These are phyloP conservation scores for Canna indica DNA, from an alignment of 176 grass and related monocot species.

Conservation along the genomic window DNA sequence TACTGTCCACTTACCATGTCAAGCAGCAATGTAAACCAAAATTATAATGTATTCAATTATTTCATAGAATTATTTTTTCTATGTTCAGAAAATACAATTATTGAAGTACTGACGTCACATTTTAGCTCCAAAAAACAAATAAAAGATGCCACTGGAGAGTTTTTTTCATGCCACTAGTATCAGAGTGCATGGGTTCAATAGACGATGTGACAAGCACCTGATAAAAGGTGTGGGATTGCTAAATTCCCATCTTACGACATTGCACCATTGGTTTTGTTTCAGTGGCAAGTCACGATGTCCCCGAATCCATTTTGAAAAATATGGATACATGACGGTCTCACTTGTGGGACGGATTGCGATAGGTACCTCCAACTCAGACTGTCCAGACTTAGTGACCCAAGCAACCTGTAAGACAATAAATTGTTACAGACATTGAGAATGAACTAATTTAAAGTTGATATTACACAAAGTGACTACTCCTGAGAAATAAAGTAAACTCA, in stretches of 20 bases:
- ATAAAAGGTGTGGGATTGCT: constrained; percentile 81
- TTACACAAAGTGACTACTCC: background rate
- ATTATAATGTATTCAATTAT: too few relatives aligned
- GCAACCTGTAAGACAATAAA: background rate
- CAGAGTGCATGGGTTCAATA: too few relatives aligned
- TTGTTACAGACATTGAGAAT: too few relatives aligned
- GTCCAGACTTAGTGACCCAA: background rate
- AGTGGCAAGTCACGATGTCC: constrained; percentile 68
- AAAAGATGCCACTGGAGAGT: too few relatives aligned
- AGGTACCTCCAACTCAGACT: constrained; percentile 61
- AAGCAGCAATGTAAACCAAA: too few relatives aligned
- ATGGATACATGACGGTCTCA: constrained; percentile 89
- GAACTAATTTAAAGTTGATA: background rate
- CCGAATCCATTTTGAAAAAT: constrained; percentile 96
- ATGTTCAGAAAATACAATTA: too few relatives aligned
- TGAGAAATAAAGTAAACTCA: background rate
- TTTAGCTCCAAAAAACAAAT: too few relatives aligned
- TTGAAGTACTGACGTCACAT: too few relatives aligned
- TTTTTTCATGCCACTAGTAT: too few relatives aligned
- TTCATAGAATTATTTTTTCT: too few relatives aligned
- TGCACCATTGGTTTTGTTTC: constrained; percentile 86
- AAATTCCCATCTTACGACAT: constrained; percentile 81
- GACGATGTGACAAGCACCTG: constrained; percentile 25
- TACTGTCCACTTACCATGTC: too few relatives aligned
- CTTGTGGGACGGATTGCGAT: constrained; percentile 79